These are phyloP conservation scores for Phytophthora ohioensis DNA, from an alignment of 352 stramenopile species.

Conservation along the genomic window DNA sequence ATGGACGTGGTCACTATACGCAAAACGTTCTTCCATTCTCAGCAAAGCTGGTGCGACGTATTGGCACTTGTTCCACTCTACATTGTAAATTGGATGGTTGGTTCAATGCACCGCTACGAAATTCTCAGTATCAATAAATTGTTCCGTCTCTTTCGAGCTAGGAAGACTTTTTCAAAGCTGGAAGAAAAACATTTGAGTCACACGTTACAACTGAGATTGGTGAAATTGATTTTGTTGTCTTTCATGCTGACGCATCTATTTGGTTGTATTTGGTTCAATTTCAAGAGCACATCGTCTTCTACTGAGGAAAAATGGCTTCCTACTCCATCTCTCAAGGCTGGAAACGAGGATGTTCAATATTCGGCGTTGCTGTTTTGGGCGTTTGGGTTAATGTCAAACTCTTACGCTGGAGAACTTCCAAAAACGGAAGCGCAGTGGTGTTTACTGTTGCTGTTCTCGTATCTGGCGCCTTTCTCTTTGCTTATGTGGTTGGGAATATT, in stretches of 20 bases:
- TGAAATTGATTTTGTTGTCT: slow-evolving; percentile 62
- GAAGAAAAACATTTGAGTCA: slow-evolving; percentile 57
- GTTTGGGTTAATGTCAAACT: slow-evolving; percentile 65
- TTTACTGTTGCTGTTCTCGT: slow-evolving; percentile 56
- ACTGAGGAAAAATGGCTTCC: slow-evolving; percentile 11
- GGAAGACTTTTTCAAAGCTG: slow-evolving; percentile 26
- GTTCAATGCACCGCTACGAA: slow-evolving; percentile 27
- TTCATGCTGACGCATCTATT: slow-evolving; percentile 56
- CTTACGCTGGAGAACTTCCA: slow-evolving; percentile 47
- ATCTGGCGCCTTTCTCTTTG: slow-evolving; percentile 53
- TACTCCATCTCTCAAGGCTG: slow-evolving; percentile 6
- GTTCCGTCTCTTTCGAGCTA: slow-evolving; percentile 44
- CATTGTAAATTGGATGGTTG: slow-evolving; percentile 54
- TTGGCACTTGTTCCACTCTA: slow-evolving; percentile 57
- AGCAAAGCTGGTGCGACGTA: slow-evolving; percentile 39
- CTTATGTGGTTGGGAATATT: slow-evolving; percentile 70
- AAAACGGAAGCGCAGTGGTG: slow-evolving; percentile 50
- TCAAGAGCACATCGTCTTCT: slow-evolving; percentile 20
- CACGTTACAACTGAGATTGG: slow-evolving; percentile 51
- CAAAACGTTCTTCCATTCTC: slow-evolving; percentile 51
- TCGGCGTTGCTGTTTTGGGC: slow-evolving; percentile 62
- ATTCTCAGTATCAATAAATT: slow-evolving; percentile 67
- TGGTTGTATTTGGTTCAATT: slow-evolving; percentile 73
- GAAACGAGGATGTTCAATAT: slow-evolving; percentile 41
- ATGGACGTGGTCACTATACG: slow-evolving; percentile 57